Evolutionary conservation across 1,284 basidiomycete genomes (phyloP).

Genomic region (Tylopilus sp.): DNA sequence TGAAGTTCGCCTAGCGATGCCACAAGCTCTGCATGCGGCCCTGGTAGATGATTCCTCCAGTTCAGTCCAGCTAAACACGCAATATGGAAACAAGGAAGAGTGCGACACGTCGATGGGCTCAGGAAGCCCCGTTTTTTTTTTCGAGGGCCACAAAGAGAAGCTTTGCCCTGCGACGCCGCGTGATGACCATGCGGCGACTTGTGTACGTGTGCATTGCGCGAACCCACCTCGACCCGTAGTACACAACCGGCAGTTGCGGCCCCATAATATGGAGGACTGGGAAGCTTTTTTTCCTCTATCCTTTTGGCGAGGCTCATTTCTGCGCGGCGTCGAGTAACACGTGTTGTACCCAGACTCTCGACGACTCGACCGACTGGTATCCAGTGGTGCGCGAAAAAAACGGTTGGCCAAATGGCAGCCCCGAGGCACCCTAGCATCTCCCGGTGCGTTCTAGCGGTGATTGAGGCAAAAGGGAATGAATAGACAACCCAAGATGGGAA

Average conservation of each 20-base stretch:
- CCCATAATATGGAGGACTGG: not conserved
- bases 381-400: too few species aligned
- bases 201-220: not conserved
- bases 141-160: not conserved
- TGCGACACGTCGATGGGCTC: not conserved
- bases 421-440: too few species aligned
- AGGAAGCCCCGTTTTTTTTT: not conserved
- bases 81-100: not conserved
- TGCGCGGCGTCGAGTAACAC: too few species aligned
- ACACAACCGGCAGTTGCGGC: not conserved
- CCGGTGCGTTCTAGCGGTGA: not conserved
- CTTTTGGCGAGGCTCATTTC: too few species aligned
- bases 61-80: not conserved
- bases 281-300: too few species aligned
- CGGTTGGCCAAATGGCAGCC: too few species aligned
- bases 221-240: not conserved
- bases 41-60: too few species aligned
- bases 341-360: too few species aligned
- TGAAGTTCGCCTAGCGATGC: not conserved
- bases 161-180: not conserved
- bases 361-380: too few species aligned
- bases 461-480: not conserved
- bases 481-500: not conserved
- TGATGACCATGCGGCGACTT: constrained; percentile 14
- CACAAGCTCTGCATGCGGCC: not conserved